Conservation (phyloP, 495 filamentous ascomycete genomes). For the Letharia columbiana region DNA sequence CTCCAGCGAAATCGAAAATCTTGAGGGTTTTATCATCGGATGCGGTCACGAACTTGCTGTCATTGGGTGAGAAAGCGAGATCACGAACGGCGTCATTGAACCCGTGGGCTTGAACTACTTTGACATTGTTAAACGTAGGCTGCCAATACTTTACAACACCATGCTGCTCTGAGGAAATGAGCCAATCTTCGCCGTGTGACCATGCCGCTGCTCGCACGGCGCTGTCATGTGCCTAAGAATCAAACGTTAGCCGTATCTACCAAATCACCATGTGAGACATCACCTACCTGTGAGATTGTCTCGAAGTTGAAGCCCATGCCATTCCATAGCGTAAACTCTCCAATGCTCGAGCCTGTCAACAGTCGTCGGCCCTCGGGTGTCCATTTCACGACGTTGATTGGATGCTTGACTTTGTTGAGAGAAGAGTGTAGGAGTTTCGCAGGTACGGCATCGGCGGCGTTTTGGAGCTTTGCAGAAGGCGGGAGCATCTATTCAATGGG, state of each 20-base stretch:
- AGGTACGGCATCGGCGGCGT: slow-evolving; percentile 74
- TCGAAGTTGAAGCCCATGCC: slow-evolving; percentile 99
- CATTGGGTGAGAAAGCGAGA: slow-evolving; percentile 85
- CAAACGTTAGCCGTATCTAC: background rate
- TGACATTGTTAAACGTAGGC: slow-evolving; percentile 97
- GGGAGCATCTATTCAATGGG: slow-evolving; percentile 62
- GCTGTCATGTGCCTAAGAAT: slow-evolving; percentile 69
- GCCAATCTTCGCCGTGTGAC: slow-evolving; percentile 92
- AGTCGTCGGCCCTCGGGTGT: slow-evolving; percentile 89
- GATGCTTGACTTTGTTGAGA: slow-evolving; percentile 94
- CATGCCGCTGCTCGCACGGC: slow-evolving; percentile 82
- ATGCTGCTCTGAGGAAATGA: slow-evolving; percentile 90
- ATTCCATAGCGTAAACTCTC: slow-evolving; percentile 98
- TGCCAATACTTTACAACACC: slow-evolving; percentile 98
- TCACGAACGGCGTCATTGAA: slow-evolving; percentile 73
- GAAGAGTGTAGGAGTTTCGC: slow-evolving; percentile 89
- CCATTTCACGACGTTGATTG: slow-evolving; percentile 95
- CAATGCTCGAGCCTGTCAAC: slow-evolving; percentile 87
- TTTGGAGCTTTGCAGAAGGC: slow-evolving; percentile 61
- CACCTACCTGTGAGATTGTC: slow-evolving; percentile 80
- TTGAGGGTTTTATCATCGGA: slow-evolving; percentile 89
- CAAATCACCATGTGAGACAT: background rate
- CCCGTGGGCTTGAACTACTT: slow-evolving; percentile 77
- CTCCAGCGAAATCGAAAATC: slow-evolving; percentile 92
- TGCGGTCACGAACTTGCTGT: slow-evolving; percentile 91